Conservation (phyloP, 2,329 filamentous ascomycete genomes). For the Botryotinia convoluta region DNA sequence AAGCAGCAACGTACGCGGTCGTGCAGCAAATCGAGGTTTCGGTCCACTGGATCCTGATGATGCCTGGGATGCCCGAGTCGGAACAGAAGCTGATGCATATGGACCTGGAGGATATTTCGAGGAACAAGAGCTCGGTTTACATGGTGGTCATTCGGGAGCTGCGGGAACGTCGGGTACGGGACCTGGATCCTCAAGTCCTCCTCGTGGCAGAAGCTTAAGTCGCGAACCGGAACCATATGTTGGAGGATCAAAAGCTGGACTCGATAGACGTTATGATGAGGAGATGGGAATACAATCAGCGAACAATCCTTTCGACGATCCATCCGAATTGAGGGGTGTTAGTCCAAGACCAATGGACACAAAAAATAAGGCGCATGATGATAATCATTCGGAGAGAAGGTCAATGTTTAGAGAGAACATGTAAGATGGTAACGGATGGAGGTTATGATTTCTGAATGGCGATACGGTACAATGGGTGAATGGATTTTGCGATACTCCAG, state of each 20-base stretch:
- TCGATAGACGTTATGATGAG: constrained; percentile 46
- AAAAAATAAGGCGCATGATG: constrained; percentile 38
- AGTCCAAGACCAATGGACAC: constrained; percentile 70
- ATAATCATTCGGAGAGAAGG: constrained; percentile 64
- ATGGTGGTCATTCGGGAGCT: constrained; percentile 45
- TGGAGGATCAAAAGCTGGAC: constrained; percentile 42
- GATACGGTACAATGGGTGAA: neutral
- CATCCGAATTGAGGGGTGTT: constrained; percentile 64
- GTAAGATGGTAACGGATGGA: constrained; percentile 39
- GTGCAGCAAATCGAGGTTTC: constrained; percentile 54
- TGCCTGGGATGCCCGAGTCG: constrained; percentile 80
- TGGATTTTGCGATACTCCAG: neutral
- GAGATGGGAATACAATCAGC: constrained; percentile 43
- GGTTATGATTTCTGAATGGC: neutral
- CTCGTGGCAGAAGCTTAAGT: constrained; percentile 44
- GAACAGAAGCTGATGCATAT: constrained; percentile 66
- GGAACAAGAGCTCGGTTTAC: constrained; percentile 67
- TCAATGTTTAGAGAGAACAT: constrained; percentile 71
- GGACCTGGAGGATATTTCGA: constrained; percentile 66
- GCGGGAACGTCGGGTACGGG: constrained; percentile 46
- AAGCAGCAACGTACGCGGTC: constrained; percentile 40
- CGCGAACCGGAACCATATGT: constrained; percentile 45
- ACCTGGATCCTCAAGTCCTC: constrained; percentile 43
- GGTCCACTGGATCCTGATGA: constrained; percentile 76
- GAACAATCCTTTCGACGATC: constrained; percentile 69